These are phyloP conservation scores for Vachellia pachyceras DNA, from an alignment of 306 rosid species.

Conservation along the genomic window DNA sequence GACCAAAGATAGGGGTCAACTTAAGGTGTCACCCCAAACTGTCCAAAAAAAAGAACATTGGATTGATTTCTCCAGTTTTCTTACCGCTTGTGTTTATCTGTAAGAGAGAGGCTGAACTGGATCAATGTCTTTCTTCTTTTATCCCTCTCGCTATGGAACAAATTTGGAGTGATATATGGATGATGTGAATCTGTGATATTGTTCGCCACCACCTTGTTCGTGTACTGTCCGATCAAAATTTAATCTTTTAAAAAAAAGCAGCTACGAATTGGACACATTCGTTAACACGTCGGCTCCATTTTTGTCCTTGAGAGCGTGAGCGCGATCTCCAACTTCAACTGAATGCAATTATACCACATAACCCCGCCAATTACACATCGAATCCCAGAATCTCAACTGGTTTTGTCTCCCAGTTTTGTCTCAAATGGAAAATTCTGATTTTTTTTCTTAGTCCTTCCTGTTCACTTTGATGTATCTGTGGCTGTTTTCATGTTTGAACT, in stretches of 20 bases:
- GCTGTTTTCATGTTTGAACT: neutral
- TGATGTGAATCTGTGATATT: neutral
- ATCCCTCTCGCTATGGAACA: neutral
- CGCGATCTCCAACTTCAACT: neutral
- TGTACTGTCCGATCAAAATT: neutral
- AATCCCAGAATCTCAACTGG: neutral
- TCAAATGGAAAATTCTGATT: conserved; percentile 37
- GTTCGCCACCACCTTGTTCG: neutral
- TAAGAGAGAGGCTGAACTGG: neutral
- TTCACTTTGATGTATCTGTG: neutral
- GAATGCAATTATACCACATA: neutral
- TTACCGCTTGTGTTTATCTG: neutral
- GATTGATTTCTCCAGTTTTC: too few relatives aligned
- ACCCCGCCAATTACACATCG: neutral
- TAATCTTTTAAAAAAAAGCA: neutral
- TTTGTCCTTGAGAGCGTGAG: neutral
- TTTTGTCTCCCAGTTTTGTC: conserved; percentile 2
- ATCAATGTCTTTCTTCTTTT: neutral
- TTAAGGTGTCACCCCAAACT: neutral
- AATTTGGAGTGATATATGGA: neutral
- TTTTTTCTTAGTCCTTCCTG: neutral
- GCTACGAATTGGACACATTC: neutral
- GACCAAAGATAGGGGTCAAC: neutral
- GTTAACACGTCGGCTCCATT: neutral
- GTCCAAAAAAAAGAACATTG: neutral